These are phyloP conservation scores for Phyllostachys edulis DNA, from an alignment of 176 grass and related monocot species.

Conservation along the genomic window DNA sequence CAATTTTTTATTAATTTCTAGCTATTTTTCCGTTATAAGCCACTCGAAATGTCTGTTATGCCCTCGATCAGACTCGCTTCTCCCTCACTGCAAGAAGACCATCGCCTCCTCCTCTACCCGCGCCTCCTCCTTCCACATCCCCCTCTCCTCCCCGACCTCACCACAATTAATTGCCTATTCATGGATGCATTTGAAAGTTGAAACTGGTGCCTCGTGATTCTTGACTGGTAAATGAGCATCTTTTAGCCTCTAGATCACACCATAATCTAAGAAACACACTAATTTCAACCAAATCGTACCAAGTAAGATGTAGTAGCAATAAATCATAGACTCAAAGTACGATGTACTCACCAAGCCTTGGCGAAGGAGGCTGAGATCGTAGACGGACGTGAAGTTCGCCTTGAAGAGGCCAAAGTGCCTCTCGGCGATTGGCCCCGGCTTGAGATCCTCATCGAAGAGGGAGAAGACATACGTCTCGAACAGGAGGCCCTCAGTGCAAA, in stretches of 20 bases:
- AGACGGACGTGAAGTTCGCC: conserved; percentile 55
- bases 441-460: conserved; percentile 80
- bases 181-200: too few relatives aligned
- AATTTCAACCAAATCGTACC: neutral
- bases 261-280: neutral
- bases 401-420: conserved; percentile 79
- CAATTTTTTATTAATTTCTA: too few relatives aligned
- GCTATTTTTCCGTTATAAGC: too few relatives aligned
- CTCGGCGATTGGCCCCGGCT: conserved; percentile 65
- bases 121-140: too few relatives aligned
- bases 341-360: conserved; percentile 24
- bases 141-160: too few relatives aligned
- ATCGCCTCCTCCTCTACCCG: too few relatives aligned
- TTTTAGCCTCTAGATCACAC: neutral
- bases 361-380: conserved; percentile 66
- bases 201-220: too few relatives aligned
- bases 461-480: conserved; percentile 84
- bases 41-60: too few relatives aligned
- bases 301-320: neutral
- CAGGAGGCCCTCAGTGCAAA: conserved; percentile 29
- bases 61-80: too few relatives aligned
- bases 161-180: too few relatives aligned
- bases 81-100: too few relatives aligned
- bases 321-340: neutral
- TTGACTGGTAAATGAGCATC: neutral